phyloP scores from a whole-genome alignment of 2,329 filamentous ascomycete species.

The Venturia asperata region DNA sequence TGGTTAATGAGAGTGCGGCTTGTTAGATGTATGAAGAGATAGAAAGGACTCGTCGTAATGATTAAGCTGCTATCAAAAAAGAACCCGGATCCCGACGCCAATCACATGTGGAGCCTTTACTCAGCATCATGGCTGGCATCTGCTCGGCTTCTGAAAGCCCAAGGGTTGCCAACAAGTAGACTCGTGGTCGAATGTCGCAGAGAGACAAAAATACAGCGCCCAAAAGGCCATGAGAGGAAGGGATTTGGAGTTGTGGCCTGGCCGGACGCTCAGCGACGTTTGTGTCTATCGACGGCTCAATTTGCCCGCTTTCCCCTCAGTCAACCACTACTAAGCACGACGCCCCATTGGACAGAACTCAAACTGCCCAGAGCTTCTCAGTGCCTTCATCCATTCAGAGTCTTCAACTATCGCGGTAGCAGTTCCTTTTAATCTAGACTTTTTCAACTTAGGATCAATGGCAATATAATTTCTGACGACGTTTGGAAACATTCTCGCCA shows the following conservation, averaged over 20 bases:
- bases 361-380: not conserved
- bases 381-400: no score
- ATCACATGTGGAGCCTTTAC: constrained; percentile 6
- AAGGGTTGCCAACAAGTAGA: not conserved
- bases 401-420: no score
- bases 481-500: no score
- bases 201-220: not conserved
- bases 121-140: not conserved
- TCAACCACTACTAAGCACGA: not conserved
- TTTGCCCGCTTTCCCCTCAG: not conserved
- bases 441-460: no score
- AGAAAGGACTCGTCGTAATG: not conserved
- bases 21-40: constrained; percentile 1
- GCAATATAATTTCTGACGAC: no score
- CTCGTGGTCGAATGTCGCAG: not conserved
- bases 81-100: not conserved
- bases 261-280: not conserved
- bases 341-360: not conserved
- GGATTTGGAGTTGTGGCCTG: not conserved
- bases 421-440: no score
- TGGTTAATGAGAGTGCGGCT: not conserved
- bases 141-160: not conserved
- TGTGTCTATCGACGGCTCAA: not conserved
- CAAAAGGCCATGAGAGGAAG: not conserved
- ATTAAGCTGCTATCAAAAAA: not conserved